Conservation (phyloP, 2,329 filamentous ascomycete genomes). For the Ascochyta koolunga region DNA sequence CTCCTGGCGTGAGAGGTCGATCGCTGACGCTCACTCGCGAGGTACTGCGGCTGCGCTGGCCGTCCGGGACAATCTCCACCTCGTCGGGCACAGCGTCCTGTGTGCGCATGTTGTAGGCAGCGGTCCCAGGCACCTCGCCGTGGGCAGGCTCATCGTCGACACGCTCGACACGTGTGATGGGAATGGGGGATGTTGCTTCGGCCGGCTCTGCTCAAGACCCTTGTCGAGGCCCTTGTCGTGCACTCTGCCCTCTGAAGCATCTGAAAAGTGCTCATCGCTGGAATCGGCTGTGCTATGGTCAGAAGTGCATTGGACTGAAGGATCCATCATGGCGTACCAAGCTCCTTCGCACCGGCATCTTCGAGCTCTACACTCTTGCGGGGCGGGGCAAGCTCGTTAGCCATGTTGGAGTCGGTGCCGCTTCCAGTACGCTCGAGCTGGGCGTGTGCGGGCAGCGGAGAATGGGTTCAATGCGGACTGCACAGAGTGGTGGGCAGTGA, state of each 20-base stretch:
- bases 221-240: slow-evolving; percentile 7
- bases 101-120: slow-evolving; percentile 63
- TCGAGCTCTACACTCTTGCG: slow-evolving; percentile 61
- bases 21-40: slow-evolving; percentile 52
- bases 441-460: background rate
- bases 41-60: slow-evolving; percentile 46
- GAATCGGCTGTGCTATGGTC: slow-evolving; percentile 44
- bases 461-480: background rate
- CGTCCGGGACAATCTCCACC: slow-evolving; percentile 61
- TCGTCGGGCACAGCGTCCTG: slow-evolving; percentile 69
- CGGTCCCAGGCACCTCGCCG: slow-evolving; percentile 67
- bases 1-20: slow-evolving; percentile 56
- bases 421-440: background rate
- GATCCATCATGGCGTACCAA: slow-evolving; percentile 51
- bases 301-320: slow-evolving; percentile 9
- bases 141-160: slow-evolving; percentile 64
- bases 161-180: slow-evolving; percentile 67
- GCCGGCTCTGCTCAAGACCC: slow-evolving; percentile 42
- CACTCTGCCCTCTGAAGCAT: slow-evolving; percentile 64
- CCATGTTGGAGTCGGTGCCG: slow-evolving; percentile 34
- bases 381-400: slow-evolving; percentile 58
- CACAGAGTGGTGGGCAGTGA: background rate
- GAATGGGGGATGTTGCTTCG: slow-evolving; percentile 59
- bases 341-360: slow-evolving; percentile 63
- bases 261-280: slow-evolving; percentile 69